These are phyloP conservation scores for Tulasnella calospora DNA, from an alignment of 768 basidiomycete species.

Conservation along the genomic window DNA sequence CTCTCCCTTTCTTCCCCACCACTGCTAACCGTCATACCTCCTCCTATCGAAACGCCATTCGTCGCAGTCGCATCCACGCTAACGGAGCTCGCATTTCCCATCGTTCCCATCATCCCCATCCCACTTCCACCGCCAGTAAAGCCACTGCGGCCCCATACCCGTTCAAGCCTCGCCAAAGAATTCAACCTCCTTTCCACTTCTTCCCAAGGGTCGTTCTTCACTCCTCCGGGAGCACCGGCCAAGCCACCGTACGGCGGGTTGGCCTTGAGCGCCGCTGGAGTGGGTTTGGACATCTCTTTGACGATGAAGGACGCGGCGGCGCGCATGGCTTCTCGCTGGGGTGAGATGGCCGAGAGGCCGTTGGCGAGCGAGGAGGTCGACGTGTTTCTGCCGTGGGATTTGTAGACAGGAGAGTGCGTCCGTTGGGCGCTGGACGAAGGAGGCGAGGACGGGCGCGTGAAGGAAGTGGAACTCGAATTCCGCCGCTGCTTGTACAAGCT, in stretches of 20 bases:
- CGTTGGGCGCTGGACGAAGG: conserved; percentile 46
- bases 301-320: conserved; percentile 59
- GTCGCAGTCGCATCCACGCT: conserved; percentile 41
- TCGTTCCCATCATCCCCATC: conserved; percentile 30
- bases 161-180: conserved; percentile 60
- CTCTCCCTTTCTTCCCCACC: conserved; percentile 71
- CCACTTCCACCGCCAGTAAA: conserved; percentile 15
- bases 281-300: conserved; percentile 59
- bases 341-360: conserved; percentile 42
- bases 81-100: conserved; percentile 36
- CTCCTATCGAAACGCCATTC: conserved; percentile 30
- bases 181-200: conserved; percentile 67
- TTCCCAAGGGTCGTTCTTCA: conserved; percentile 47
- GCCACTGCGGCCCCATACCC: conserved; percentile 69
- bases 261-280: conserved; percentile 50
- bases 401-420: conserved; percentile 37
- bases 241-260: conserved; percentile 28
- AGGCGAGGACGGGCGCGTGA: conserved; percentile 37
- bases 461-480: conserved; percentile 24
- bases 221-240: conserved; percentile 40
- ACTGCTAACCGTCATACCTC: conserved; percentile 28
- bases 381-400: conserved; percentile 55
- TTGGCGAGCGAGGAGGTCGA: conserved; percentile 6
- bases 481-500: conserved; percentile 13
- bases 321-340: conserved; percentile 64